Evolutionary conservation across 1,284 basidiomycete species (phyloP), one percentile per base, ranked within the genome.

Genomic region (Sanguinoderma infundibulare): DNA sequence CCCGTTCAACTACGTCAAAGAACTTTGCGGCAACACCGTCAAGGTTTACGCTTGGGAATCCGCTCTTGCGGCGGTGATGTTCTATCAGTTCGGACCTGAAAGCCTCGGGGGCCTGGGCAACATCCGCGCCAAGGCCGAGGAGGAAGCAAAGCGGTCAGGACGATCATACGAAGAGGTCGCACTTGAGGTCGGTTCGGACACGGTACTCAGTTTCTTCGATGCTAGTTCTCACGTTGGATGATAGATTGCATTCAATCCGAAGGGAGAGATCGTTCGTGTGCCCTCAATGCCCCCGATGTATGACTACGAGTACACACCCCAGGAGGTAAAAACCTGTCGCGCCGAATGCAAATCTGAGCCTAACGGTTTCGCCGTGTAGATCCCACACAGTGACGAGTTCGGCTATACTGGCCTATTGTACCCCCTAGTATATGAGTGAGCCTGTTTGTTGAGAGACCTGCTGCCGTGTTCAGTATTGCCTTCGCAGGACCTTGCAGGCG

Each of bases 231-330:
- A 38, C n/a, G 1, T 20, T 22, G 12, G 26, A 35, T 24, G 10
- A 20, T 24, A 70, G 69, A 49, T 68, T 1, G n/a, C 47, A 1
- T 64, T 62, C 26, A 34, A 39, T 5, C 15, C 40, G 22, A 32
- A 47, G 5, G 64, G 60, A 1, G 35, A 52, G 1, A 28, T 72
- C 1, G 35, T 69, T 1, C 46, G 52, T 1, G 52, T 68, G 17
- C 69, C 70, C 0, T 69, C 63, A 2, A 40, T 72, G 30, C 65
- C 70, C 24, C 62, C 66, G 0, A 67, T 71, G 60, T 67, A 70
- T 38, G 68, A 71, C 50, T 57, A 70, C 26, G 71, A 72, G 51
- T 46, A 56, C 14, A 50, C 55, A 24, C 68, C 71, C 4, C 70
- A 73, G 40, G 62, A 64, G 2, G 69, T 70, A 44, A 36, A 67